Evolutionary conservation across 805 yeast species (phyloP).

Genomic region (Saccharomycopsis javanensis): DNA sequence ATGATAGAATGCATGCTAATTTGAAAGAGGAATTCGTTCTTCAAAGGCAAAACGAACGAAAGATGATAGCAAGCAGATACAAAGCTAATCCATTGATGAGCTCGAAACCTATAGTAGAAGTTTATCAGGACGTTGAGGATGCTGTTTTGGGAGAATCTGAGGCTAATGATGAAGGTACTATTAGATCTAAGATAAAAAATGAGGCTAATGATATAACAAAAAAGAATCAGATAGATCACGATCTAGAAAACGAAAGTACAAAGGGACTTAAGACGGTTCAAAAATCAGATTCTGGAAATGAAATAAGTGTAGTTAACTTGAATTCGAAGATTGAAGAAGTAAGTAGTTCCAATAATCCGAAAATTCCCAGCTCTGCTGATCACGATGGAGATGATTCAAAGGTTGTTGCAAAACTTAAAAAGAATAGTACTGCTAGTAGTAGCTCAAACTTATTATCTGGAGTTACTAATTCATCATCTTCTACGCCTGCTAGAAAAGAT

Average conservation of each 20-base stretch:
- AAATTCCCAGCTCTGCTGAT: not conserved
- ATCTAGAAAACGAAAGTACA: not conserved
- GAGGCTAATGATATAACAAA: conserved; percentile 3
- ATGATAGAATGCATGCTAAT: conserved; percentile 67
- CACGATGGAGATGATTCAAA: not conserved
- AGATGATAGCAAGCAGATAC: conserved; percentile 48
- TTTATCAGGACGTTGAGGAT: conserved; percentile 79
- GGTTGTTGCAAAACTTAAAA: not conserved
- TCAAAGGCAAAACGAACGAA: conserved; percentile 73
- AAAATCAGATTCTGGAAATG: not conserved
- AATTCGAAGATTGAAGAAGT: not conserved
- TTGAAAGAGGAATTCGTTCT: conserved; percentile 77
- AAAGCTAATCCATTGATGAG: conserved; percentile 62
- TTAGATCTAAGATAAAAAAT: conserved; percentile 1
- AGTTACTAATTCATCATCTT: not conserved
- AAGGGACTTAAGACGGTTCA: not conserved
- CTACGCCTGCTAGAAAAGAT: not conserved
- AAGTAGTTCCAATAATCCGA: not conserved
- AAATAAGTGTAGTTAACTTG: not conserved
- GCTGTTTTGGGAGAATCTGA: conserved; percentile 50
- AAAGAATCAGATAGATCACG: not conserved
- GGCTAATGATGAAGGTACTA: conserved; percentile 10
- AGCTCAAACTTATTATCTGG: not conserved
- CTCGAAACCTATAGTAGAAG: conserved; percentile 82
- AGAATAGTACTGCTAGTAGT: not conserved